These are phyloP conservation scores for Phialemoniopsis sp. DNA, from an alignment of 2,329 filamentous ascomycete genomes.

Conservation along the genomic window DNA sequence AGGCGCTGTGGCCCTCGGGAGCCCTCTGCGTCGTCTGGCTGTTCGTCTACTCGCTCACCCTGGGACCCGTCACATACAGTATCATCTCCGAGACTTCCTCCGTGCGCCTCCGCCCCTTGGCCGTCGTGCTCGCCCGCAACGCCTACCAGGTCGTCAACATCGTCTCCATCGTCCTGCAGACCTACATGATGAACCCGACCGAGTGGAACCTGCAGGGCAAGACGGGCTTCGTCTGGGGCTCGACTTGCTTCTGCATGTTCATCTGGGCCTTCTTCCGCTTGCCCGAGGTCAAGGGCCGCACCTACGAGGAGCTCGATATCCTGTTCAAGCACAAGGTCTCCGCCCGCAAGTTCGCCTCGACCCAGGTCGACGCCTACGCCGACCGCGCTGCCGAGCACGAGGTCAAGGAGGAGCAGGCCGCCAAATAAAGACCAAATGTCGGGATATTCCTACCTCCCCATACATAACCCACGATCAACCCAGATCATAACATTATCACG, in stretches of 20 bases:
- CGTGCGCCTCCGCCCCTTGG: conserved; percentile 26
- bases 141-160: conserved; percentile 20
- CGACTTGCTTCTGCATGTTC: conserved; percentile 4
- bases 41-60: conserved; percentile 11
- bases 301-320: conserved; percentile 42
- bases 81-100: conserved; percentile 41
- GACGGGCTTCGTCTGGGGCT: conserved; percentile 1
- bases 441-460: no score
- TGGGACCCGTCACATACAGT: conserved; percentile 41
- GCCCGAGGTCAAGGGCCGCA: conserved; percentile 29
- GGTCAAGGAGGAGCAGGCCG: no score
- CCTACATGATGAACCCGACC: conserved; percentile 31
- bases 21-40: conserved; percentile 9
- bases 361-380: no score
- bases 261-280: conserved; percentile 3
- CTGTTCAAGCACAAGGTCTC: not conserved
- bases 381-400: no score
- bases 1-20: conserved; percentile 13
- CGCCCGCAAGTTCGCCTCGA: no score
- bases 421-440: no score
- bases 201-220: conserved; percentile 24
- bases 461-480: no score
- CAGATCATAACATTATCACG: no score
- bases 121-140: conserved; percentile 21
- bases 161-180: conserved; percentile 17